Percentiles rank a stretch among this genome's conserved stretches.
phyloP scores from a whole-genome alignment of 2,329 filamentous ascomycete species.

The Alternaria alternata region DNA sequence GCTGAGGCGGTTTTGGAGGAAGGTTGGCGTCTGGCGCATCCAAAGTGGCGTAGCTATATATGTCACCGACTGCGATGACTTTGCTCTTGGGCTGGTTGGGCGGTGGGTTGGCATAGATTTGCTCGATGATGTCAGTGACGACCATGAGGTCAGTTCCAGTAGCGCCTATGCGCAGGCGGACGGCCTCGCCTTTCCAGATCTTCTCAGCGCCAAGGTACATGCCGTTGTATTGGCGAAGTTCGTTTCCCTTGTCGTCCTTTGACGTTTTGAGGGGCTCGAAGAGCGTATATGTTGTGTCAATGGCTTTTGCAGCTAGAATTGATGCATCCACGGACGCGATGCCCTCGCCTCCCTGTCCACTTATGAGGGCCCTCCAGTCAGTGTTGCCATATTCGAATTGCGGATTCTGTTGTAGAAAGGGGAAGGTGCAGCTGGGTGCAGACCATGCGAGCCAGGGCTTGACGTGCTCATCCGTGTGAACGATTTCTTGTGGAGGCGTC shows the following conservation, averaged over 20 bases:
- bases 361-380: conserved; percentile 59
- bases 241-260: conserved; percentile 45
- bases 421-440: conserved; percentile 60
- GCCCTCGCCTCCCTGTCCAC: conserved; percentile 56
- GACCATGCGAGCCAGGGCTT: conserved; percentile 68
- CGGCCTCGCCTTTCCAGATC: conserved; percentile 66
- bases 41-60: conserved; percentile 59
- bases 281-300: conserved; percentile 64
- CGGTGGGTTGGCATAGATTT: conserved; percentile 27
- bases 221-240: conserved; percentile 60
- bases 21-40: conserved; percentile 36
- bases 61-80: conserved; percentile 59
- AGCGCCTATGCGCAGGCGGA: conserved; percentile 59
- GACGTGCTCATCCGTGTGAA: conserved; percentile 55
- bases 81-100: conserved; percentile 33
- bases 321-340: conserved; percentile 65
- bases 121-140: conserved; percentile 55
- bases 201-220: conserved; percentile 67
- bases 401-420: conserved; percentile 52
- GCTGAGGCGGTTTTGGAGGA: conserved; percentile 48
- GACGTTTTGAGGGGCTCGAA: conserved; percentile 57
- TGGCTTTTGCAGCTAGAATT: conserved; percentile 64
- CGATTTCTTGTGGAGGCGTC: conserved; percentile 52
- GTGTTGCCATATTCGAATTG: conserved; percentile 58
- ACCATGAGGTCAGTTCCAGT: conserved; percentile 59